phyloP scores from a whole-genome alignment of 1,284 basidiomycete genomes.

The Baeospora myosura region DNA sequence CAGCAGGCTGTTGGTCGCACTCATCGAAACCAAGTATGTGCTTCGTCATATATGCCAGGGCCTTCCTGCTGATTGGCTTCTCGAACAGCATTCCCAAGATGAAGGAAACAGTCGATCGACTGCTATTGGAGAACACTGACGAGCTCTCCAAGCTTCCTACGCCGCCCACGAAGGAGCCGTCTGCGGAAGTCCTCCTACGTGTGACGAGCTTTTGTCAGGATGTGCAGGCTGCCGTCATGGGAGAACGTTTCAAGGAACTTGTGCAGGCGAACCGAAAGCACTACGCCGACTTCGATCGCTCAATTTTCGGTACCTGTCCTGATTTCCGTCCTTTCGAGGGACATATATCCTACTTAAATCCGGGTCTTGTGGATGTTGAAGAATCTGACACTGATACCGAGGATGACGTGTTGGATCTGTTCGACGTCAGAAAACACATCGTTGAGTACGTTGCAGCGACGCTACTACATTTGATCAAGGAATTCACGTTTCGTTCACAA shows the following conservation, averaged over 20 bases:
- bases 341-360: background rate
- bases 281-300: background rate
- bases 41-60: background rate
- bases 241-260: background rate
- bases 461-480: background rate
- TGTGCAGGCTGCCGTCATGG: conserved; percentile 1
- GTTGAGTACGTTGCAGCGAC: conserved; percentile 18
- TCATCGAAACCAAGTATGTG: conserved; percentile 47
- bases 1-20: conserved; percentile 41
- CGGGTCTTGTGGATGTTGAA: too few relatives aligned
- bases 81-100: conserved; percentile 1
- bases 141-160: background rate
- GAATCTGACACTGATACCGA: too few relatives aligned
- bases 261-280: background rate
- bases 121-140: background rate
- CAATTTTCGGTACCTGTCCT: background rate
- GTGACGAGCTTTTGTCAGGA: background rate
- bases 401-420: conserved; percentile 14
- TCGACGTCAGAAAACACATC: conserved; percentile 26
- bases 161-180: background rate
- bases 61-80: background rate
- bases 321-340: conserved; percentile 1
- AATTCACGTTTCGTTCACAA: background rate
- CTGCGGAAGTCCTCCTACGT: background rate
- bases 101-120: background rate